phyloP scores from a whole-genome alignment of 192 early-diverging fungal genomes.

The Borealophlyctis nickersoniae region DNA sequence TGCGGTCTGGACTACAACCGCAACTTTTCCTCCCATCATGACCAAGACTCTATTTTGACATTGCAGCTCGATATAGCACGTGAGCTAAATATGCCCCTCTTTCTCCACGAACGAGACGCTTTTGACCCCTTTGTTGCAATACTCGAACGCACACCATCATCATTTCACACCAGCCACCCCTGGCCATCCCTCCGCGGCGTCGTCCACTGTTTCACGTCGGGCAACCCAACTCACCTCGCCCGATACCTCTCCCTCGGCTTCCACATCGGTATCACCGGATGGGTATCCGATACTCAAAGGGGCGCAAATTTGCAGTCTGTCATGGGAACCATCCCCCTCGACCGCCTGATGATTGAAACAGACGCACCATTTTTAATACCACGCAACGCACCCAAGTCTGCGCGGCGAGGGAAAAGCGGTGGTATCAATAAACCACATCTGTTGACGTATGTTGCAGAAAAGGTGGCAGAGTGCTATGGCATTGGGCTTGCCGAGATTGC shows the following conservation, averaged over 20 bases:
- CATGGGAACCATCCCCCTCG: constrained; percentile 66
- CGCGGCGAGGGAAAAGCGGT: background rate
- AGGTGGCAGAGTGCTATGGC: constrained; percentile 23
- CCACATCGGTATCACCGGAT: constrained; percentile 95
- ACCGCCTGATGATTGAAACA: constrained; percentile 89
- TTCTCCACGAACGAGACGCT: constrained; percentile 88
- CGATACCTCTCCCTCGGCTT: constrained; percentile 63
- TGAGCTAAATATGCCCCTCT: constrained; percentile 78
- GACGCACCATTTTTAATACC: constrained; percentile 67
- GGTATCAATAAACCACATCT: constrained; percentile 16
- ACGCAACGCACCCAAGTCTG: background rate
- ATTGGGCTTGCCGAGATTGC: constrained; percentile 16
- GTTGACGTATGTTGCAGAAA: constrained; percentile 21
- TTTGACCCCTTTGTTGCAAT: constrained; percentile 73
- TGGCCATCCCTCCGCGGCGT: constrained; percentile 55
- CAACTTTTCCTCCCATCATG: constrained; percentile 15
- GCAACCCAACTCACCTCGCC: constrained; percentile 54
- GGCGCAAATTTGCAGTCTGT: constrained; percentile 10
- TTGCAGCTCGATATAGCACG: constrained; percentile 78
- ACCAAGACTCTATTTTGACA: constrained; percentile 51
- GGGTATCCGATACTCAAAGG: constrained; percentile 27
- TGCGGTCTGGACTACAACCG: constrained; percentile 96
- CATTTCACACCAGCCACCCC: constrained; percentile 28
- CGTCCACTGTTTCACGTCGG: constrained; percentile 88
- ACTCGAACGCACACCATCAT: constrained; percentile 54